Evolutionary conservation across 164 flowering plant species (phyloP).

Genomic region (Magnolia sinica): DNA sequence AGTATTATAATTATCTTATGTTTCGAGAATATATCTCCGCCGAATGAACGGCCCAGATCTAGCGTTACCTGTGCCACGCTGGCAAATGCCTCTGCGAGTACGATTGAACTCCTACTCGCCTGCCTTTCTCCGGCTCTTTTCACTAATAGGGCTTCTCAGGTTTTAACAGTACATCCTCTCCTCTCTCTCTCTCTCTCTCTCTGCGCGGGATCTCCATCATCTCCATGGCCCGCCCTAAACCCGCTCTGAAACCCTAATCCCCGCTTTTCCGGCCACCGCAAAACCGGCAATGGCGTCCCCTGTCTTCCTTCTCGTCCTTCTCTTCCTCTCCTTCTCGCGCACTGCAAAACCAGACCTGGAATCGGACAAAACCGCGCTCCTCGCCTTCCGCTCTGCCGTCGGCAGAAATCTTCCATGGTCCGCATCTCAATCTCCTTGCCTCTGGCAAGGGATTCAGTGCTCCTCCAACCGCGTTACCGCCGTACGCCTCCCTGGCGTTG

Average conservation of each 20-base stretch:
- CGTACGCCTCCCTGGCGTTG: constrained; percentile 65
- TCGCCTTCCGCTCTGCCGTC: constrained; percentile 57
- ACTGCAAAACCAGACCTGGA: constrained; percentile 41
- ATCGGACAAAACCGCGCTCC: constrained; percentile 54
- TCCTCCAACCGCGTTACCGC: constrained; percentile 39
- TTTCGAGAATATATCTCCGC: neutral
- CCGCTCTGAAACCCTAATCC: constrained; percentile 24
- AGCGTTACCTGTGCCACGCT: neutral
- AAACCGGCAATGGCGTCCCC: constrained; percentile 13
- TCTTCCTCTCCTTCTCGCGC: constrained; percentile 12
- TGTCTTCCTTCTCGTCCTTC: constrained; percentile 10
- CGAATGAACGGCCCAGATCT: neutral
- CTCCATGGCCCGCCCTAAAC: constrained; percentile 20
- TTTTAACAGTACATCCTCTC: neutral
- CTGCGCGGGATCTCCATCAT: constrained; percentile 48
- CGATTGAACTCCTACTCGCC: neutral
- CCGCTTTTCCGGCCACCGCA: neutral
- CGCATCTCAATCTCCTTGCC: constrained; percentile 35
- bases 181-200: constrained; percentile 6
- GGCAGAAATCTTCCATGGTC: constrained; percentile 62
- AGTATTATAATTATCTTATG: neutral
- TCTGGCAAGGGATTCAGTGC: constrained; percentile 65
- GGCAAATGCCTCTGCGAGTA: neutral
- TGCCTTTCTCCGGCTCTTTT: neutral
- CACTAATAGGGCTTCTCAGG: no score